These are phyloP conservation scores for Chalciporus chontae DNA, from an alignment of 768 basidiomycete species.

Conservation along the genomic window DNA sequence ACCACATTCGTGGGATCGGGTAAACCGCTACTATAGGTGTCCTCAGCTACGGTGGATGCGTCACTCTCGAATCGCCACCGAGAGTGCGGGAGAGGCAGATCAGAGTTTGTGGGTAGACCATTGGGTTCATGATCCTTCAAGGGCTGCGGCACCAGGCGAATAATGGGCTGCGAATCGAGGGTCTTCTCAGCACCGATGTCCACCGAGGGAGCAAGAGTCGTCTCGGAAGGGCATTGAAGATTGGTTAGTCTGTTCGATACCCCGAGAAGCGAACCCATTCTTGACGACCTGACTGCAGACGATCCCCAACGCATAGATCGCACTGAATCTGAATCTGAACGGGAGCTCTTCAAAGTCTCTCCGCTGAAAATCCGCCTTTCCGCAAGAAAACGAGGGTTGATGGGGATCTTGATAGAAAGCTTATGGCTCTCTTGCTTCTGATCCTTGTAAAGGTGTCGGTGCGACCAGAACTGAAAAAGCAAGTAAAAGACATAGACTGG, in stretches of 20 bases:
- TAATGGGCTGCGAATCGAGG: conserved; percentile 10
- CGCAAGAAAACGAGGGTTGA: conserved; percentile 26
- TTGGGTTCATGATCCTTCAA: conserved; percentile 2
- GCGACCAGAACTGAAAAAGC: conserved; percentile 56
- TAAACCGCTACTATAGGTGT: neutral
- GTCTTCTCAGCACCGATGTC: conserved; percentile 10
- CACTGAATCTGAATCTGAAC: conserved; percentile 18
- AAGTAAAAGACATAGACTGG: conserved; percentile 50
- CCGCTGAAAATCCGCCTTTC: conserved; percentile 26
- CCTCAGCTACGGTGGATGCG: conserved; percentile 2
- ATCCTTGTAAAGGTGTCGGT: conserved; percentile 50
- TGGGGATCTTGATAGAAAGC: conserved; percentile 32
- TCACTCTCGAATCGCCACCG: conserved; percentile 16
- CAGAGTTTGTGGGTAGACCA: conserved; percentile 1
- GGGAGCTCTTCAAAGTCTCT: conserved; percentile 14
- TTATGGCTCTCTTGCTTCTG: conserved; percentile 43
- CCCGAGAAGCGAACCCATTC: conserved; percentile 5
- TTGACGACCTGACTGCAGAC: conserved; percentile 13
- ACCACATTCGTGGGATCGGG: conserved; percentile 12
- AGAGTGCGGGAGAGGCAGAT: conserved; percentile 6
- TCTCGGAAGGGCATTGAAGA: conserved; percentile 26
- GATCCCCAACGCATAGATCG: conserved; percentile 15
- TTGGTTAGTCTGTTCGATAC: conserved; percentile 6
- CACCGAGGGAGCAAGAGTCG: conserved; percentile 18
- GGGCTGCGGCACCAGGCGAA: conserved; percentile 25